Percentiles rank a stretch among this genome's conserved stretches.
Evolutionary conservation across 1,139 yeast genomes (phyloP).

Genomic region (Candida sojae): DNA sequence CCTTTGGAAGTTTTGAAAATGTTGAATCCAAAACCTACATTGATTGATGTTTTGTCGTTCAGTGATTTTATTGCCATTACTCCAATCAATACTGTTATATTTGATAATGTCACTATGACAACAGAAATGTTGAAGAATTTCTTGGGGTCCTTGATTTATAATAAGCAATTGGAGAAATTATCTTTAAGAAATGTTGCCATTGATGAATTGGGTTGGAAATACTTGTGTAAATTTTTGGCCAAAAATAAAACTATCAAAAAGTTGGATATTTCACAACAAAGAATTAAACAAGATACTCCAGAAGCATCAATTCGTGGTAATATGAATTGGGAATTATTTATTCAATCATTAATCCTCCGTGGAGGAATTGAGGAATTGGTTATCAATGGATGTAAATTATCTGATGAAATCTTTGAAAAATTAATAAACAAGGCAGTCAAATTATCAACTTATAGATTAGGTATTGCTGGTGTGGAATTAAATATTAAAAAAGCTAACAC

Average conservation of each 20-base stretch:
- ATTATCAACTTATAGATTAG: constrained; percentile 65
- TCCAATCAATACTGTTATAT: constrained; percentile 74
- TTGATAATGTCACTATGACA: constrained; percentile 80
- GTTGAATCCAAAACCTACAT: constrained; percentile 86
- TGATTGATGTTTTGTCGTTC: constrained; percentile 85
- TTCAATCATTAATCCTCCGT: constrained; percentile 54
- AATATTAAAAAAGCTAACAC: constrained; percentile 54
- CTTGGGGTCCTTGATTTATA: constrained; percentile 60
- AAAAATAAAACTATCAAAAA: constrained; percentile 59
- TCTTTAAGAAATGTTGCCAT: constrained; percentile 80
- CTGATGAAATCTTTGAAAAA: constrained; percentile 50
- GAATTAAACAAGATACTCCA: constrained; percentile 53
- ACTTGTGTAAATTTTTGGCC: constrained; percentile 69
- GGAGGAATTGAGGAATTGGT: constrained; percentile 84
- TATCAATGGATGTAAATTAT: constrained; percentile 74
- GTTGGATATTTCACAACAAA: constrained; percentile 80
- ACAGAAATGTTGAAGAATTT: constrained; percentile 79
- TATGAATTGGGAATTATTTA: constrained; percentile 78
- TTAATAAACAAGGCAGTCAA: constrained; percentile 56
- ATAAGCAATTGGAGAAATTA: constrained; percentile 63
- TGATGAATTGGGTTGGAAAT: constrained; percentile 70
- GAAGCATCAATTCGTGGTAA: constrained; percentile 53
- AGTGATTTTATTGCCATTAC: constrained; percentile 85
- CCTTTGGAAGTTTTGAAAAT: constrained; percentile 79
- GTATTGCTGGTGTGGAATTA: constrained; percentile 74